These are phyloP conservation scores for Phaeodactylum tricornutum DNA, from an alignment of 108 stramenopile species.

Conservation along the genomic window DNA sequence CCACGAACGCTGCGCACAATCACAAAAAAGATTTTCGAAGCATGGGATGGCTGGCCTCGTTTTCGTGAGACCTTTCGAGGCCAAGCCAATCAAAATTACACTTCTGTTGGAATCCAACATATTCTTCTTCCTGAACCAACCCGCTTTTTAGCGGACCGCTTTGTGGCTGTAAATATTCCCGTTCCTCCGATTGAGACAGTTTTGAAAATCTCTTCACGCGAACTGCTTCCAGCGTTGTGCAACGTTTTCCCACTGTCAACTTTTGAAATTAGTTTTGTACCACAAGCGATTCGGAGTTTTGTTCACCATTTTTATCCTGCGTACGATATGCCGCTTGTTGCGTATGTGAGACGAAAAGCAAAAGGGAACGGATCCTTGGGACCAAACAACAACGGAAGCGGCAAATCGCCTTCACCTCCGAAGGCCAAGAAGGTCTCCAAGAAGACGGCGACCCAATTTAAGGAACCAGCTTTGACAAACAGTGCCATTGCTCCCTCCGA, in stretches of 20 bases:
- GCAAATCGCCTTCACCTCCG: too few species aligned
- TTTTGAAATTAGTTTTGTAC: constrained; percentile 65
- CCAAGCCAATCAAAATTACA: constrained; percentile 36
- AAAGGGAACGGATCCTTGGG: too few species aligned
- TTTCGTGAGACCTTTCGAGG: constrained; percentile 50
- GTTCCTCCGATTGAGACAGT: constrained; percentile 54
- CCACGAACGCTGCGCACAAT: constrained; percentile 66
- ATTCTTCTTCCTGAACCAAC: constrained; percentile 58
- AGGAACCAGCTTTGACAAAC: too few species aligned
- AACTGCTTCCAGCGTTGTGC: constrained; percentile 54
- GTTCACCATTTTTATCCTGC: constrained; percentile 86
- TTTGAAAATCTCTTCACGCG: constrained; percentile 36
- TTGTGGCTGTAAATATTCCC: constrained; percentile 54
- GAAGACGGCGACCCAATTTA: too few species aligned
- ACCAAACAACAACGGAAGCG: too few species aligned
- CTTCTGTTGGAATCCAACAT: constrained; percentile 50
- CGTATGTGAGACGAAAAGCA: constrained; percentile 22
- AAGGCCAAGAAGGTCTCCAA: too few species aligned
- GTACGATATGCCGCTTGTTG: constrained; percentile 42
- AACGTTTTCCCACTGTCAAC: constrained; percentile 56
- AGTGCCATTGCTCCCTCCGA: too few species aligned
- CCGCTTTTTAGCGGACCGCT: constrained; percentile 65
- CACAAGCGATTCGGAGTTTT: constrained; percentile 73
- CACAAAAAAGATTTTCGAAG: constrained; percentile 43
- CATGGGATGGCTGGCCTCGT: constrained; percentile 76